Conservation (phyloP, 768 basidiomycete species). For the Phanerochaete sordida region DNA sequence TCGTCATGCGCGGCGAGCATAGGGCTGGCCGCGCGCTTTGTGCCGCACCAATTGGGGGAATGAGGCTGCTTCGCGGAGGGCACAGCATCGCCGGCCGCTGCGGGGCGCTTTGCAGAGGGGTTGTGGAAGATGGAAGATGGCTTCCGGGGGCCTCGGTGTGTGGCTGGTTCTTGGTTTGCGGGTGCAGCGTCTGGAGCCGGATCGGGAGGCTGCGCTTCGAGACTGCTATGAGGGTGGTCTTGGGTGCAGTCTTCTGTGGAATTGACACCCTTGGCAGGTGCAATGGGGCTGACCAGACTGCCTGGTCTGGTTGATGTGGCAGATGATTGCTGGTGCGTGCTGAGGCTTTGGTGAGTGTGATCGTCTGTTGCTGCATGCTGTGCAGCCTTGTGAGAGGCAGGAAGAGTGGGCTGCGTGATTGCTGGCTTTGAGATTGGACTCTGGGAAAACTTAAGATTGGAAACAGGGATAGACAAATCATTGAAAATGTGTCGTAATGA, state of each 20-base stretch:
- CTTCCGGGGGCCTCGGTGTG: neutral
- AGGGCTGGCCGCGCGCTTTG: neutral
- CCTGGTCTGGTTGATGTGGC: no score
- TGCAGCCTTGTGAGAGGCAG: no score
- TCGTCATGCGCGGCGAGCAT: neutral
- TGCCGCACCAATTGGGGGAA: neutral
- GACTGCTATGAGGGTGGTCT: neutral
- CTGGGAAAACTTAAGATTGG: no score
- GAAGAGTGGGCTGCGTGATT: no score
- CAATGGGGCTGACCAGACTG: neutral
- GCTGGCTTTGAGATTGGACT: no score
- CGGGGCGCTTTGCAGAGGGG: neutral
- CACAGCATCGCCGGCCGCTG: neutral
- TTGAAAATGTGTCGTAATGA: no score
- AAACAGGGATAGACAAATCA: no score
- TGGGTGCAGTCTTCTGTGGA: neutral
- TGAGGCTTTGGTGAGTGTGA: no score
- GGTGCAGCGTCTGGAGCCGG: neutral
- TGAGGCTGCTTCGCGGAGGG: neutral
- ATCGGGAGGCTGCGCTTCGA: no score
- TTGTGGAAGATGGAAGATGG: neutral
- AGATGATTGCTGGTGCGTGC: no score
- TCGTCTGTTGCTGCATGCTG: no score
- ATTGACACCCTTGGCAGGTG: neutral
- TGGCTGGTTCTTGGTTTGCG: neutral